Conservation (phyloP, 495 filamentous ascomycete genomes). For the Hapsidospora chrysogenum region DNA sequence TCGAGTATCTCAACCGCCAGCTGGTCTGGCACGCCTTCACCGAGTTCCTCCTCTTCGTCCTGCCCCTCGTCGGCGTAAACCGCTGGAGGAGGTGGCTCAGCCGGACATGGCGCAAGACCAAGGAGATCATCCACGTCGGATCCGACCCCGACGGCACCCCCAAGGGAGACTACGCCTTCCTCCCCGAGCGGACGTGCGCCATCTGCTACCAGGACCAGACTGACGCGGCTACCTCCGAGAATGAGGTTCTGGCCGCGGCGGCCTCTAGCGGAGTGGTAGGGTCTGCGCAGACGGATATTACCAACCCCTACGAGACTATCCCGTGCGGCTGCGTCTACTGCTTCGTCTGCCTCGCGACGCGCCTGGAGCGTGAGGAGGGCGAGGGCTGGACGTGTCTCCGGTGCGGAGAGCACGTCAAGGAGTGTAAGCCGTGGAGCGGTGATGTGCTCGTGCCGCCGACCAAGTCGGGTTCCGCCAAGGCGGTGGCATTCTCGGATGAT, state of each 20-base stretch:
- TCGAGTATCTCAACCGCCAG: constrained; percentile 95
- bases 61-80: constrained; percentile 84
- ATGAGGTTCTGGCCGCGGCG: constrained; percentile 46
- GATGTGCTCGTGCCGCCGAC: constrained; percentile 53
- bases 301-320: constrained; percentile 86
- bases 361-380: constrained; percentile 81
- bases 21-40: constrained; percentile 98
- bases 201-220: constrained; percentile 95
- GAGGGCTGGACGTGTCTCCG: constrained; percentile 93
- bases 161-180: constrained; percentile 63
- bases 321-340: constrained; percentile 91
- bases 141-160: constrained; percentile 28
- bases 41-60: constrained; percentile 88
- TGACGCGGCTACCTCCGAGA: constrained; percentile 45
- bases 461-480: constrained; percentile 38
- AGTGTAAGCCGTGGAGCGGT: constrained; percentile 85
- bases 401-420: constrained; percentile 70
- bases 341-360: constrained; percentile 87
- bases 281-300: constrained; percentile 83
- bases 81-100: constrained; percentile 84
- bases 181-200: constrained; percentile 91
- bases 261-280: constrained; percentile 60
- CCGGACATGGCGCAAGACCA: constrained; percentile 63
- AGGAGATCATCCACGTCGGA: constrained; percentile 37
- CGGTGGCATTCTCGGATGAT: constrained; percentile 54